Conservation (phyloP, 345 rosid genomes). For the Litchi chinensis region DNA sequence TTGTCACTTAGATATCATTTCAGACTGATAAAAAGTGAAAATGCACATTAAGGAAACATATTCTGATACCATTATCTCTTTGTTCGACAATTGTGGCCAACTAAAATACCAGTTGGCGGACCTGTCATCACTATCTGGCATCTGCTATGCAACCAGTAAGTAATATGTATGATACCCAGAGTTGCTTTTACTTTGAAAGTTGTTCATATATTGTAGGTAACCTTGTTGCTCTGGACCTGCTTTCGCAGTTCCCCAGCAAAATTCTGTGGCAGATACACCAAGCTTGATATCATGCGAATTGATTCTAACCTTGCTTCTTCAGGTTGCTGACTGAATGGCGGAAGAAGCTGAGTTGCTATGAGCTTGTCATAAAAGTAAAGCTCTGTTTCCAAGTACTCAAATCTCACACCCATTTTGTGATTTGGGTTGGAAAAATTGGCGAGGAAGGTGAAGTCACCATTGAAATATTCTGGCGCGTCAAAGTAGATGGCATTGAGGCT, state of each 20-base stretch:
- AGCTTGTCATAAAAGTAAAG: conserved; percentile 67
- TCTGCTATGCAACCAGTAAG: conserved; percentile 75
- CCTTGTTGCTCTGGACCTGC: conserved; percentile 63
- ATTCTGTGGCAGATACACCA: conserved; percentile 72
- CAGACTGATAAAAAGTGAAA: conserved; percentile 15
- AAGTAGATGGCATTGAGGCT: conserved; percentile 74
- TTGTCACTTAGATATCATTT: conserved; percentile 20
- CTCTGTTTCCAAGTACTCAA: conserved; percentile 55
- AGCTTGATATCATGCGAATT: conserved; percentile 70
- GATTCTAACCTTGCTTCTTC: conserved; percentile 53
- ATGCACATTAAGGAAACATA: background rate
- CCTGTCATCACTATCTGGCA: conserved; percentile 69
- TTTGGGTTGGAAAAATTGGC: conserved; percentile 84
- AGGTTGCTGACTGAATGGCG: conserved; percentile 66
- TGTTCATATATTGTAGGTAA: conserved; percentile 63
- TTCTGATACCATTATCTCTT: conserved; percentile 44
- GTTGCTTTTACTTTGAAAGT: conserved; percentile 66
- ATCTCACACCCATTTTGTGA: conserved; percentile 60
- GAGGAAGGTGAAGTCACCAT: conserved; percentile 66
- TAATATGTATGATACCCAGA: conserved; percentile 68
- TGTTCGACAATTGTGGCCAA: conserved; percentile 60
- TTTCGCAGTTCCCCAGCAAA: conserved; percentile 60
- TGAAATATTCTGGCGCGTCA: conserved; percentile 78
- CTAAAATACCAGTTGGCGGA: conserved; percentile 77
- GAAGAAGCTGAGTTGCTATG: conserved; percentile 56